phyloP scores from a whole-genome alignment of 1,139 yeast species.

The Suhomyces chickasaworum region DNA sequence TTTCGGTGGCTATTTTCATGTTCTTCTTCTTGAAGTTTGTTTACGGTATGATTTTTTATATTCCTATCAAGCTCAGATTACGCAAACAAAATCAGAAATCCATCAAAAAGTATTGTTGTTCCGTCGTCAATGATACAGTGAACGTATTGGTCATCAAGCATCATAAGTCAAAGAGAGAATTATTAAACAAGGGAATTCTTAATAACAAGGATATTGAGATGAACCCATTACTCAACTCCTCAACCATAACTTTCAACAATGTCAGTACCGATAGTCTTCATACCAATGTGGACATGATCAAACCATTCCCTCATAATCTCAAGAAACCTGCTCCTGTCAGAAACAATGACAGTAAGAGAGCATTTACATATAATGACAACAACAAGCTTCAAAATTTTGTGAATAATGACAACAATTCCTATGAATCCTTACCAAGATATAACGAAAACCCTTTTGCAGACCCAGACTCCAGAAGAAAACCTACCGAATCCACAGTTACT shows the following conservation, averaged over 20 bases:
- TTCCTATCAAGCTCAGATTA: slow-evolving; percentile 57
- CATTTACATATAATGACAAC: slow-evolving; percentile 13
- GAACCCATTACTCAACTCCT: slow-evolving; percentile 29
- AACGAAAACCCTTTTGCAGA: slow-evolving; percentile 10
- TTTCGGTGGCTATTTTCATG: slow-evolving; percentile 76
- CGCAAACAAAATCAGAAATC: slow-evolving; percentile 35
- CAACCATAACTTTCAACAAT: slow-evolving; percentile 12
- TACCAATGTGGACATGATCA: slow-evolving; percentile 2
- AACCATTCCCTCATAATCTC: slow-evolving; percentile 13
- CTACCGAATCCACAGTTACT: slow-evolving; percentile 3
- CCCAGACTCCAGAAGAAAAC: neutral
- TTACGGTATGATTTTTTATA: slow-evolving; percentile 55
- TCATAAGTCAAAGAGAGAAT: slow-evolving; percentile 43
- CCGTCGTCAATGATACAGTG: slow-evolving; percentile 57
- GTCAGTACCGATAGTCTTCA: slow-evolving; percentile 6
- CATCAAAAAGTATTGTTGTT: slow-evolving; percentile 61
- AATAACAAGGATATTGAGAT: slow-evolving; percentile 26
- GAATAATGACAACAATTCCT: slow-evolving; percentile 1
- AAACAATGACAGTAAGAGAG: slow-evolving; percentile 3
- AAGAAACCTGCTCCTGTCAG: slow-evolving; percentile 10
- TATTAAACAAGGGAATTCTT: slow-evolving; percentile 38
- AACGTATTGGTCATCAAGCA: slow-evolving; percentile 50
- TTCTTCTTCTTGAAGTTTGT: slow-evolving; percentile 63
- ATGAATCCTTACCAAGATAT: slow-evolving; percentile 7
- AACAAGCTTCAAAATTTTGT: slow-evolving; percentile 13